Percentiles rank a stretch among this genome's conserved stretches.
Conservation (phyloP, 805 yeast species). For the Candida peoriensis region DNA sequence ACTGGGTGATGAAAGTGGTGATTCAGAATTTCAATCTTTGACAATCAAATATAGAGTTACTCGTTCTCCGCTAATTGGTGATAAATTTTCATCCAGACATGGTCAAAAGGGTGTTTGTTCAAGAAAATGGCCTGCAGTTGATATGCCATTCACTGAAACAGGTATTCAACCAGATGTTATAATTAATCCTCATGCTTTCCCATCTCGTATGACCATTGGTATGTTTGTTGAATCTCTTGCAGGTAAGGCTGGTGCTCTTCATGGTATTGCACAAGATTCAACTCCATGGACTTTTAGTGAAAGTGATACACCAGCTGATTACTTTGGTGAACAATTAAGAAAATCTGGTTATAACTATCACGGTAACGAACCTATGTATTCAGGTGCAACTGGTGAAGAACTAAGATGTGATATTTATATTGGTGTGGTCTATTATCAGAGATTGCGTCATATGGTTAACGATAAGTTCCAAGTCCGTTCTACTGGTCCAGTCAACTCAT, state of each 20-base stretch:
- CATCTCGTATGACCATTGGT: constrained; percentile 99
- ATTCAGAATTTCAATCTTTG: constrained; percentile 75
- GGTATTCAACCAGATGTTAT: constrained; percentile 98
- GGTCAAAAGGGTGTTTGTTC: constrained; percentile 99
- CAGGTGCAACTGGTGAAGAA: constrained; percentile 98
- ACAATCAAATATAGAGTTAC: constrained; percentile 88
- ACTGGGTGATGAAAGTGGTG: constrained; percentile 72
- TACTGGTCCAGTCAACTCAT: constrained; percentile 94
- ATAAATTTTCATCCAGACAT: constrained; percentile 95
- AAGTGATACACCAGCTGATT: constrained; percentile 93
- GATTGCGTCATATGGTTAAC: constrained; percentile 98
- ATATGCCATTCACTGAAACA: constrained; percentile 93
- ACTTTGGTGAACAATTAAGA: constrained; percentile 87
- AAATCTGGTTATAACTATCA: constrained; percentile 93
- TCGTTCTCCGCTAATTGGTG: constrained; percentile 93
- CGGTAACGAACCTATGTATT: constrained; percentile 98
- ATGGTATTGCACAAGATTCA: constrained; percentile 95
- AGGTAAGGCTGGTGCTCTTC: constrained; percentile 98
- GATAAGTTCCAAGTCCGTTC: constrained; percentile 99
- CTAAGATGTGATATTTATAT: constrained; percentile 91
- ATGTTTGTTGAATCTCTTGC: constrained; percentile 98
- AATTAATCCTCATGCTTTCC: constrained; percentile 99
- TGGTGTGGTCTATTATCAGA: constrained; percentile 96
- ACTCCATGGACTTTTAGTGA: constrained; percentile 96
- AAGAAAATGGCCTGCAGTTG: constrained; percentile 94